Evolutionary conservation across 2,329 filamentous ascomycete species (phyloP).

Genomic region (Botrytis hyacinthi): DNA sequence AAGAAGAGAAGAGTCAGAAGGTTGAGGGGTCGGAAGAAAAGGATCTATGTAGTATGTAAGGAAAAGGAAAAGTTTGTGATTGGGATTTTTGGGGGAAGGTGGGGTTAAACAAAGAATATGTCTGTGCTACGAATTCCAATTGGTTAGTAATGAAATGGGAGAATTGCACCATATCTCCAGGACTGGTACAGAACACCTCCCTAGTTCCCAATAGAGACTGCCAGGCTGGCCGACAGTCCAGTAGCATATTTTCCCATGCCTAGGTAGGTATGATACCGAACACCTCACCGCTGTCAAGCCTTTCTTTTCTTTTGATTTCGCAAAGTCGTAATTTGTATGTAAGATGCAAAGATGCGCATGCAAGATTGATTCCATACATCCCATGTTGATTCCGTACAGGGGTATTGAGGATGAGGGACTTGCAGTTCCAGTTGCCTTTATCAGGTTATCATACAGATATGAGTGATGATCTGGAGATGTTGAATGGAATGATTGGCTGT

Average conservation of each 20-base stretch:
- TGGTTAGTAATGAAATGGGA: not conserved
- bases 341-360: not conserved
- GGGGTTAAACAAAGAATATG: conserved; percentile 20
- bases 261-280: not conserved
- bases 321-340: not conserved
- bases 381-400: not conserved
- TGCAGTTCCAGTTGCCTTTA: not conserved
- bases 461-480: not conserved
- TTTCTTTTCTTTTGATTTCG: not conserved
- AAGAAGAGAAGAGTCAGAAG: conserved; percentile 44
- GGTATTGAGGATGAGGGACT: too few species aligned
- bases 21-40: conserved; percentile 22
- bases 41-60: not conserved
- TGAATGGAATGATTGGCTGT: not conserved
- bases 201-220: not conserved
- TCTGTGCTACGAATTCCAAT: conserved; percentile 4
- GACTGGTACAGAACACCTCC: not conserved
- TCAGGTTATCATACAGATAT: not conserved
- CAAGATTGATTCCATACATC: not conserved
- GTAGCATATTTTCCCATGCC: not conserved
- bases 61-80: conserved; percentile 19
- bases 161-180: conserved; percentile 11
- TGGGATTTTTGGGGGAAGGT: conserved; percentile 15
- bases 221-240: not conserved
- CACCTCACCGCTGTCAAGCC: not conserved